A percentile compares a stretch with the other conserved stretches of the same genome.
Conservation (phyloP, 257 asterid species). For the Pogostemon cablin region DNA sequence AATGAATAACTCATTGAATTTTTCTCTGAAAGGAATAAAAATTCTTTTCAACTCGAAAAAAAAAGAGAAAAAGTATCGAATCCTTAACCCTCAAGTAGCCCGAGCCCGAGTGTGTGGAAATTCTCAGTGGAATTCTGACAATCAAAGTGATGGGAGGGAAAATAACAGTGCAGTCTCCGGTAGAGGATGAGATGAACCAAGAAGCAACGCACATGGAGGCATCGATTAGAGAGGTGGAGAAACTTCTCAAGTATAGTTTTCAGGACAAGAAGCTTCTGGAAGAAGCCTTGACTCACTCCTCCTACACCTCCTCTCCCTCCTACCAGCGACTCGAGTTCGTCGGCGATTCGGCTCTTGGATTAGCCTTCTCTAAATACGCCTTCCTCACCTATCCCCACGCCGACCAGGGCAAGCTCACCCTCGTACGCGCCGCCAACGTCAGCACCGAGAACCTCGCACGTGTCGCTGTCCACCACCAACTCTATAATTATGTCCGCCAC, state of each 20-base stretch:
- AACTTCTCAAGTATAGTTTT: conserved; percentile 50
- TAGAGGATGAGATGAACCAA: conserved; percentile 17
- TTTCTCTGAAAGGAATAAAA: too few relatives aligned
- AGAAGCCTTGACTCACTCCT: conserved; percentile 79
- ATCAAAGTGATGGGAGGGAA: not conserved
- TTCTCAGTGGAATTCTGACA: too few relatives aligned
- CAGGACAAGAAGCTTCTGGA: conserved; percentile 54
- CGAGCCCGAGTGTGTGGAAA: too few relatives aligned
- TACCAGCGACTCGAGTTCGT: conserved; percentile 86
- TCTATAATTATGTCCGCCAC: conserved; percentile 66
- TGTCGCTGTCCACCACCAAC: conserved; percentile 62
- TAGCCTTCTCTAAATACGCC: conserved; percentile 54
- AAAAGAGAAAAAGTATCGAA: too few relatives aligned
- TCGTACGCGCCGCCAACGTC: conserved; percentile 69
- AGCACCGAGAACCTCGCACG: conserved; percentile 93
- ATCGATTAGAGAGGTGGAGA: conserved; percentile 56
- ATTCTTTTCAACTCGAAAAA: too few relatives aligned
- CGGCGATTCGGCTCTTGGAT: conserved; percentile 76
- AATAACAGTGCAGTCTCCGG: not conserved
- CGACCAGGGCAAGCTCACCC: conserved; percentile 72
- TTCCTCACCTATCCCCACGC: conserved; percentile 54
- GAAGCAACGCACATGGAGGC: conserved; percentile 47
- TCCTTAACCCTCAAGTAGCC: too few relatives aligned
- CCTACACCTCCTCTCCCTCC: conserved; percentile 56
- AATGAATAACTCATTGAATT: too few relatives aligned